Evolutionary conservation across 495 filamentous ascomycete species (phyloP), one percentile per base, ranked within the genome.

Genomic region (Jackrogersella multiformis): DNA sequence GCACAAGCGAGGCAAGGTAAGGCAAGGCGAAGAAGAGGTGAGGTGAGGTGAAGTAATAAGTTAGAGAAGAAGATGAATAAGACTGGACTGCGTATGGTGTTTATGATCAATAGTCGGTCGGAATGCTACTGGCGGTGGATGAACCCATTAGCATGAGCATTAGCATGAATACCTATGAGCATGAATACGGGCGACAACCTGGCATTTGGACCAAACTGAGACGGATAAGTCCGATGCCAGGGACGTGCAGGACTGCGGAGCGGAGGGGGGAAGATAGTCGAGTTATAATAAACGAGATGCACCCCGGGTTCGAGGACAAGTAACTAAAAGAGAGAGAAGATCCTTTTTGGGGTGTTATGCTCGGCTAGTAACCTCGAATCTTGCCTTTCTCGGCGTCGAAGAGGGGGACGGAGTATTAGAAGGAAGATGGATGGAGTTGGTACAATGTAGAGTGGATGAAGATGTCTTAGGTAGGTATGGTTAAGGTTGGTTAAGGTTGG

Each of bases 321-420:
- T 21, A 51, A 64, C 55, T 49, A 51, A 61, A 59, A 45, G 36
- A 44, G 45, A 36, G 39, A 42, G 41, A 42, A 38, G 64, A 15
- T 38, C 35, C 28, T 13, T 24, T 58, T 34, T 24, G 39, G 30
- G 60, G 42, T 46, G 9, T 13, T n/a, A 53, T n/a, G 30, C 26
- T 21, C 46, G 28, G 45, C 21, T 23, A 38, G 35, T 58, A 55
- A 64, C 51, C 61, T 52, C 42, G 48, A 49, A 45, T 57, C 57
- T 69, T 69, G 54, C 66, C 59, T 59, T 56, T 69, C 60, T 64
- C 39, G 66, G 66, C 32, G 32, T 60, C 15, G 48, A 55, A 61
- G 56, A 60, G 61, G 59, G 66, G 66, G 49, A 42, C 9, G 39
- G 39, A 30, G 42, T 24, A 12, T n/a, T 46, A 20, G 41, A 45